These are phyloP conservation scores for Aureobasidium leucospermi DNA, from an alignment of 2,329 filamentous ascomycete species.

Conservation along the genomic window DNA sequence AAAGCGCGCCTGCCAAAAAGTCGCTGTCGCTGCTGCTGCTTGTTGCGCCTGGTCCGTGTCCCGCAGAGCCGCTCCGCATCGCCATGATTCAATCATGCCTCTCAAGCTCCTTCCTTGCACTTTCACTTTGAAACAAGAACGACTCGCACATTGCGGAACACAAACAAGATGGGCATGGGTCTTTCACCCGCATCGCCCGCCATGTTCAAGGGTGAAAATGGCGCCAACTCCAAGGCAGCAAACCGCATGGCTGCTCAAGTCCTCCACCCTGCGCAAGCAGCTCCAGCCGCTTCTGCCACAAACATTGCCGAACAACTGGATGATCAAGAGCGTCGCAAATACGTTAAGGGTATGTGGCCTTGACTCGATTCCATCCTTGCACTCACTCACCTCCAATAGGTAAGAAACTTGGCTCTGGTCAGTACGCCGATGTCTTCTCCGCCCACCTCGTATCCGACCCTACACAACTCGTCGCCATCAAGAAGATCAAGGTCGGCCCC, in stretches of 20 bases:
- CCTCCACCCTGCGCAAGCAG: not conserved
- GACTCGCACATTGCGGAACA: not conserved
- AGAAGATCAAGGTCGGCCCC: conserved; percentile 82
- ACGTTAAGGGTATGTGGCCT: conserved; percentile 62
- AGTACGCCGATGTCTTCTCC: conserved; percentile 91
- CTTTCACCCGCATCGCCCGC: conserved; percentile 10
- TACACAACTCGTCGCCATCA: conserved; percentile 74
- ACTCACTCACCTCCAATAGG: conserved; percentile 41
- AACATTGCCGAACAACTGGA: conserved; percentile 44
- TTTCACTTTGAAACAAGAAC: not conserved
- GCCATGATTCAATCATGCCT: not conserved
- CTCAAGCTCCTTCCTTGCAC: not conserved
- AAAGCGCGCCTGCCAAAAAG: conserved; percentile 1
- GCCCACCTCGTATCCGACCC: conserved; percentile 71
- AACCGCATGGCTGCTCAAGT: not conserved
- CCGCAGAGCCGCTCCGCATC: conserved; percentile 12
- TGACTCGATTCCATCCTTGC: not conserved
- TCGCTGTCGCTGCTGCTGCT: conserved; percentile 3
- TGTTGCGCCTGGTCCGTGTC: not conserved
- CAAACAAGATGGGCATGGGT: not conserved
- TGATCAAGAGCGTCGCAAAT: conserved; percentile 62
- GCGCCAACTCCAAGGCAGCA: conserved; percentile 2
- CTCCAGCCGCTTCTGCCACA: conserved; percentile 10
- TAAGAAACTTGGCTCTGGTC: conserved; percentile 90
- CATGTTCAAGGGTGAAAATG: conserved; percentile 1